Percentiles rank a stretch among this genome's conserved stretches.
These are phyloP conservation scores for Hericium coralloides DNA, from an alignment of 768 basidiomycete species.

Conservation along the genomic window DNA sequence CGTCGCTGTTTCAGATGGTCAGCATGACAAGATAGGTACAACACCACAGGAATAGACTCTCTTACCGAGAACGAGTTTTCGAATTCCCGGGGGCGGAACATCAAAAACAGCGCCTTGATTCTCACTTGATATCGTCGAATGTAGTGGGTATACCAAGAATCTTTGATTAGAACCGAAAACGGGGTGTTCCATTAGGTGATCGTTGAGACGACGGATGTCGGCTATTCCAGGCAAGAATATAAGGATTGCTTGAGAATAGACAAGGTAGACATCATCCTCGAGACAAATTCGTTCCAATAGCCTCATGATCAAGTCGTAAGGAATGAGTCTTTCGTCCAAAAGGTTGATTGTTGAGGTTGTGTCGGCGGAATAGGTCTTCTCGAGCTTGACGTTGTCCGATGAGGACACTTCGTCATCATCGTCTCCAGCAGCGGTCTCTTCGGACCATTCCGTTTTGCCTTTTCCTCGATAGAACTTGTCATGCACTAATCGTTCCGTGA, in stretches of 20 bases:
- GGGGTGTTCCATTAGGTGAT: slow-evolving; percentile 68
- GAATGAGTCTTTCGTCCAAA: slow-evolving; percentile 81
- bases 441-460: slow-evolving; percentile 64
- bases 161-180: slow-evolving; percentile 50
- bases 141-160: slow-evolving; percentile 79
- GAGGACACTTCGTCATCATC: slow-evolving; percentile 51
- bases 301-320: slow-evolving; percentile 81
- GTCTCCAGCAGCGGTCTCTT: slow-evolving; percentile 53
- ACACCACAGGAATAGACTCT: slow-evolving; percentile 15
- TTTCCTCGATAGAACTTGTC: slow-evolving; percentile 60
- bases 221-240: slow-evolving; percentile 94
- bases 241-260: slow-evolving; percentile 73
- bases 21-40: background rate
- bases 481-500: slow-evolving; percentile 31
- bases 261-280: slow-evolving; percentile 37
- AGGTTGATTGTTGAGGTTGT: slow-evolving; percentile 77
- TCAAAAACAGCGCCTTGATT: slow-evolving; percentile 90
- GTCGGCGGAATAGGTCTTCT: slow-evolving; percentile 69
- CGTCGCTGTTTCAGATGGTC: slow-evolving; percentile 43
- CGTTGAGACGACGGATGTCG: slow-evolving; percentile 85
- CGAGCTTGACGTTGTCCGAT: slow-evolving; percentile 43
- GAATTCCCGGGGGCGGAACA: slow-evolving; percentile 63
- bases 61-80: slow-evolving; percentile 92
- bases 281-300: slow-evolving; percentile 82
- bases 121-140: slow-evolving; percentile 90